phyloP scores from a whole-genome alignment of 192 early-diverging fungal species.

The Gryganskiella cystojenkinii region DNA sequence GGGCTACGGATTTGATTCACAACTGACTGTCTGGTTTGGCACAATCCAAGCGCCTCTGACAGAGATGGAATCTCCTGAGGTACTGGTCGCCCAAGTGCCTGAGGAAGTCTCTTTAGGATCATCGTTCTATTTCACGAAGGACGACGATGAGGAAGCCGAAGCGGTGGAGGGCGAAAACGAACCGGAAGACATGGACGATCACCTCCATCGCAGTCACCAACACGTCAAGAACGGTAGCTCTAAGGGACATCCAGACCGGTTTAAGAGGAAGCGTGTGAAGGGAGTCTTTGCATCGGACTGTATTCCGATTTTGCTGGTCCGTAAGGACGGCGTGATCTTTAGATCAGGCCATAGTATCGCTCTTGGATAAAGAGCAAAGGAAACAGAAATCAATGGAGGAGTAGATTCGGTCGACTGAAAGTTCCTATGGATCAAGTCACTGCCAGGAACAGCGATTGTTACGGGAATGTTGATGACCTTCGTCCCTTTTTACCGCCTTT shows the following conservation, averaged over 20 bases:
- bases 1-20: conserved; percentile 76
- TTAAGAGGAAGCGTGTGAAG: conserved; percentile 43
- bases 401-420: background rate
- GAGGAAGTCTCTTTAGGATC: conserved; percentile 50
- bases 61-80: conserved; percentile 61
- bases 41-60: conserved; percentile 62
- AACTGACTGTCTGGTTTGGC: conserved; percentile 80
- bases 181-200: background rate
- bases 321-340: conserved; percentile 43
- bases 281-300: conserved; percentile 41
- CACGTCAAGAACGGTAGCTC: background rate
- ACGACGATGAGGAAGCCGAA: conserved; percentile 41
- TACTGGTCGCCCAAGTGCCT: conserved; percentile 56
- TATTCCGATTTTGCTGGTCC: conserved; percentile 39
- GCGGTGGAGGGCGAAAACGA: conserved; percentile 37
- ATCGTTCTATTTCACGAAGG: conserved; percentile 47
- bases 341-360: conserved; percentile 43
- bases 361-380: conserved; percentile 22
- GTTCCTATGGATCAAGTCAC: no score
- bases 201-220: background rate
- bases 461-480: no score
- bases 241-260: conserved; percentile 2
- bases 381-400: background rate
- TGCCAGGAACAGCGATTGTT: no score
- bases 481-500: background rate